phyloP scores from a whole-genome alignment of 257 asterid genomes.

The Gentiana macrophylla region DNA sequence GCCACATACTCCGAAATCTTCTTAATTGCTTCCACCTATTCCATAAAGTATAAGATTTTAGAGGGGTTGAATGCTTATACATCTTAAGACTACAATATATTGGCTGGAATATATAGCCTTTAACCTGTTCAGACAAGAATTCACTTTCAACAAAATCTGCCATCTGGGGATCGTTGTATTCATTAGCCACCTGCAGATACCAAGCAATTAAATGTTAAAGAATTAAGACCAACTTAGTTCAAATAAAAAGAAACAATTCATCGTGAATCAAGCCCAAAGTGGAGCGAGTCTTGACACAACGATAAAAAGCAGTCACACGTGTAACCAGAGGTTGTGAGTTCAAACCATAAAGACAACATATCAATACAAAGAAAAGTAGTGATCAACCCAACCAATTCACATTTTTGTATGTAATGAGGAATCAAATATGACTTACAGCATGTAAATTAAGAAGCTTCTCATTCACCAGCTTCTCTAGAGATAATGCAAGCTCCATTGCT shows the following conservation, averaged over 20 bases:
- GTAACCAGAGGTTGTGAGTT: too few relatives aligned
- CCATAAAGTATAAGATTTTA: not conserved
- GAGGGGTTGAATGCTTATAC: too few relatives aligned
- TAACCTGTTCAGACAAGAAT: slow-evolving; percentile 54
- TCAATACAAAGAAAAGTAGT: too few relatives aligned
- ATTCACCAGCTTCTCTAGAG: slow-evolving; percentile 64
- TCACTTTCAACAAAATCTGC: slow-evolving; percentile 57
- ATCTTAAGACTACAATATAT: too few relatives aligned
- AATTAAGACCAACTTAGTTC: too few relatives aligned
- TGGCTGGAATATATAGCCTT: not conserved
- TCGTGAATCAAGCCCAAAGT: too few relatives aligned
- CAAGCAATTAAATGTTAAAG: slow-evolving; percentile 10
- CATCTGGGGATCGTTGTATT: slow-evolving; percentile 47
- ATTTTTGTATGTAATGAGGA: too few relatives aligned
- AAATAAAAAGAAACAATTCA: not conserved
- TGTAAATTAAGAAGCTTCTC: slow-evolving; percentile 66
- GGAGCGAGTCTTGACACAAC: too few relatives aligned
- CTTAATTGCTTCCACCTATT: slow-evolving; percentile 61
- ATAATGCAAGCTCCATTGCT: slow-evolving; percentile 76
- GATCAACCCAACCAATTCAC: too few relatives aligned
- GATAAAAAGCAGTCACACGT: too few relatives aligned
- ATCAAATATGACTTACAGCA: slow-evolving; percentile 36
- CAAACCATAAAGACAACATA: too few relatives aligned
- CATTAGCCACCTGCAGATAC: slow-evolving; percentile 41
- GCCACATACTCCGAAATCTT: slow-evolving; percentile 63